A percentile compares a stretch with the other conserved stretches of the same genome.
phyloP scores from a whole-genome alignment of 192 early-diverging fungal genomes.

The Backusella morwellensis region DNA sequence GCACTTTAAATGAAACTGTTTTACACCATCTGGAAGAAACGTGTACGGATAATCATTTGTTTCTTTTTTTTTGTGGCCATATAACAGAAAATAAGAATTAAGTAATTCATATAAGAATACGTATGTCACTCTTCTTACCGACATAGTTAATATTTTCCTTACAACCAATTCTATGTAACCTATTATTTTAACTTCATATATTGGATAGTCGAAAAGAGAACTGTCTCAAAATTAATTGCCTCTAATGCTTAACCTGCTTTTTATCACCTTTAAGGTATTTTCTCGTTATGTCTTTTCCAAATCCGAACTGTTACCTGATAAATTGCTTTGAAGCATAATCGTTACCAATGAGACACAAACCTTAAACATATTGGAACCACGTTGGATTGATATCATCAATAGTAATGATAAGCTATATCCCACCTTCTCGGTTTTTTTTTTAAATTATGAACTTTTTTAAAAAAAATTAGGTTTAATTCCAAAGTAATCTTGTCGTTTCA shows the following conservation, averaged over 20 bases:
- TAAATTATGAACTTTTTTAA: too few species aligned
- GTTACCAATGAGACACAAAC: constrained; percentile 2
- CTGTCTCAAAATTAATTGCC: neutral
- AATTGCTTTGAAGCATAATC: neutral
- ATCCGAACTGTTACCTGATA: neutral
- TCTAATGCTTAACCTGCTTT: neutral
- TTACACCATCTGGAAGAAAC: neutral
- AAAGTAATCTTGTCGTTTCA: too few species aligned
- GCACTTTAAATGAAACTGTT: neutral
- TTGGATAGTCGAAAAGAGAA: neutral
- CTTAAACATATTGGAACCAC: neutral
- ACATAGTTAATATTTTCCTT: neutral
- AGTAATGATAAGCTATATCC: neutral
- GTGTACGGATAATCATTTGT: neutral
- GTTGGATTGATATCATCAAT: neutral
- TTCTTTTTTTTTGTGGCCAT: neutral
- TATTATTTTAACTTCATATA: neutral
- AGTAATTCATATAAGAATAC: too few species aligned
- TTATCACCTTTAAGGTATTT: neutral
- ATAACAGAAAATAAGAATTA: too few species aligned
- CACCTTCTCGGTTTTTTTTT: neutral
- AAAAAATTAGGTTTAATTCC: too few species aligned
- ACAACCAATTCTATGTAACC: neutral
- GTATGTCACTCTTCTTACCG: too few species aligned
- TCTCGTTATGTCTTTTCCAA: neutral